These are phyloP conservation scores for Aspergillus piperis DNA, from an alignment of 2,329 filamentous ascomycete genomes.

Conservation along the genomic window DNA sequence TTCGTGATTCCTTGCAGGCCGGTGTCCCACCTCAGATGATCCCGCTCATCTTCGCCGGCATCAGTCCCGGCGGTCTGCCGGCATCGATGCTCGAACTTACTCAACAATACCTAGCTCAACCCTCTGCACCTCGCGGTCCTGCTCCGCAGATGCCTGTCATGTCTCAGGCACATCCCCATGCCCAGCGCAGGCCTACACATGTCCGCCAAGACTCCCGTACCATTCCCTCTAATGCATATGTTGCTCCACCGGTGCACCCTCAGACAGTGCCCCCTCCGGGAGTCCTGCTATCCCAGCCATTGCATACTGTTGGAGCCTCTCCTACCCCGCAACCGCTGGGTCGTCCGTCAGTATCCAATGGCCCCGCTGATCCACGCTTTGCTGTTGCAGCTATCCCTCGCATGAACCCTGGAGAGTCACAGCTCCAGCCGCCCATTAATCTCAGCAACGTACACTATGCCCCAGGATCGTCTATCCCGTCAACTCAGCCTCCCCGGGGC, in stretches of 20 bases:
- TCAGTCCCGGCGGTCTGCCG: constrained; percentile 63
- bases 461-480: constrained; percentile 45
- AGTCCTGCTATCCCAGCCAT: constrained; percentile 28
- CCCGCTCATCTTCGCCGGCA: constrained; percentile 72
- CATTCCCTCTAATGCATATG: constrained; percentile 39
- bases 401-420: constrained; percentile 47
- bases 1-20: constrained; percentile 66
- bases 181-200: constrained; percentile 25
- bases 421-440: constrained; percentile 39
- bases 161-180: constrained; percentile 19
- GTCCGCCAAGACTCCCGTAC: constrained; percentile 23
- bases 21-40: constrained; percentile 74
- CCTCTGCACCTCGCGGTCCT: constrained; percentile 27
- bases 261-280: constrained; percentile 19
- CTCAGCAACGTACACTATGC: constrained; percentile 28
- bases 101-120: constrained; percentile 62
- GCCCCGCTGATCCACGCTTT: constrained; percentile 18
- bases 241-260: constrained; percentile 21
- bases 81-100: constrained; percentile 67
- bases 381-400: constrained; percentile 19
- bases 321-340: constrained; percentile 17
- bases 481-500: constrained; percentile 54
- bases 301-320: constrained; percentile 19
- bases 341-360: constrained; percentile 20
- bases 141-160: constrained; percentile 24